Evolutionary conservation across 192 early-diverging fungal species (phyloP), one percentile per base, ranked within the genome.

Genomic region (Entomortierella lignicola): DNA sequence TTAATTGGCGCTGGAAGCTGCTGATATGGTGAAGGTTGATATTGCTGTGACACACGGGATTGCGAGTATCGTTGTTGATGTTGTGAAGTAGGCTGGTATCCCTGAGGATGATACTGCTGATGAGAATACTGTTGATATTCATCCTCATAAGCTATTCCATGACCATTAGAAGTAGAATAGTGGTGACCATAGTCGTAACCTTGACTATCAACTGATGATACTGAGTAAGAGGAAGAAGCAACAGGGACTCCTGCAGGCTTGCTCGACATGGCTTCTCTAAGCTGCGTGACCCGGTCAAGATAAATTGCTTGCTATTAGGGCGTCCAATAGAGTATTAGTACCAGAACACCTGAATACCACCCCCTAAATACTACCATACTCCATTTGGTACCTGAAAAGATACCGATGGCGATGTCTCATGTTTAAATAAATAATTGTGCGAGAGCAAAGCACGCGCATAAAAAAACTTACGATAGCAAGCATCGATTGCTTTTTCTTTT

Each of bases 401-500:
- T n/a, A 51, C 50, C 23, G 50, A 21, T 51, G 10, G n/a, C 27
- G 54, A 21, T 57, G 29, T 34, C 32, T 57, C 55, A 42, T n/a
- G 42, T 21, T 44, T 44, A 60, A 50, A 21, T 50, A 4, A 12
- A 8, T 15, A 37, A 1, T 6, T 4, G 17, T 39, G 20, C 17
- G 48, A 17, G 18, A 34, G 54, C 0, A 58, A 37, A 51, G 37
- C 56, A 26, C 43, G 55, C 44, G 1, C 25, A 18, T 17, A n/a
- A 27, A 32, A 25, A 54, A 1, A 70, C 75, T 66, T 79, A 79
- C 75, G 26, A 79, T 79, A 3, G 75, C 67, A 5, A 70, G 27
- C 75, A 79, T 79, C 39, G 75, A 79, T 52, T 79, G 75, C 43
- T 79, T 64, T 57, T 79, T 79, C 68, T 68, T 79, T 27, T 79